Base-by-base conservation (phyloP, 176 grass and related monocot species). In the Musa schizocarpa region DNA sequence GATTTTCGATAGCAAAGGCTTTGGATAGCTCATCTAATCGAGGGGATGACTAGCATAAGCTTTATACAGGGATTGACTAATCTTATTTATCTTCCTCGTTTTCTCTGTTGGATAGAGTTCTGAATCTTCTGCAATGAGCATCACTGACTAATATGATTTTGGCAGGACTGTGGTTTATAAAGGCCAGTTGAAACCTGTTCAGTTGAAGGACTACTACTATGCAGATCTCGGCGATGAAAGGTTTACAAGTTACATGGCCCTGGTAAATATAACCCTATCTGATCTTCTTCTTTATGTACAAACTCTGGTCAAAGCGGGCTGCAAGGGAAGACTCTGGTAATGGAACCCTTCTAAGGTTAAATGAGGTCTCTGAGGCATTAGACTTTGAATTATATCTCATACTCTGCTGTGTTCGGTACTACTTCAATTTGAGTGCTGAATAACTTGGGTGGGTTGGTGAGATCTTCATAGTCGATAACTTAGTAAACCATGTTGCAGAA, bases 161-260 rank as follows among this genome's bases (percentile, higher is more conserved):
- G 68, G 54, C 64, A 99, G 91, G 86, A 99, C 91, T 77, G 67
- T 99, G 72, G 96, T 99, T 51, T 99, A 92, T 79, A 99, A 99
- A 68, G 96, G 96, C 49, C 96, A 99, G 79, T 88, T 99, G 72
- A 99, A 86, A 77, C 96, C 96, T 1, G 72, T 17, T 56, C 96
- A 99, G 81, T 77, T 99, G 65, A 86, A 92, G 84, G 84, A 82
- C 27, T 99, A 95, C 85, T 99, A 92, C 84, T 95, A 92, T 77
- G 96, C 86, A 50, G 88, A 99, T 81, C 89, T 99, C 82, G 96
- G 88, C 76, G 80, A 95, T 83, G 81, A 99, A 82, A 94, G 80
- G 54, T 99, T 99, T 86, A 87, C 68, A 16, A 92, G 91, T 86
- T 99, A 99, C 71, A 99, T 99, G 91, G 96, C 91, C 70, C 83